These are phyloP conservation scores for Decorospora gaudefroyi DNA, from an alignment of 2,329 filamentous ascomycete genomes.

Conservation along the genomic window DNA sequence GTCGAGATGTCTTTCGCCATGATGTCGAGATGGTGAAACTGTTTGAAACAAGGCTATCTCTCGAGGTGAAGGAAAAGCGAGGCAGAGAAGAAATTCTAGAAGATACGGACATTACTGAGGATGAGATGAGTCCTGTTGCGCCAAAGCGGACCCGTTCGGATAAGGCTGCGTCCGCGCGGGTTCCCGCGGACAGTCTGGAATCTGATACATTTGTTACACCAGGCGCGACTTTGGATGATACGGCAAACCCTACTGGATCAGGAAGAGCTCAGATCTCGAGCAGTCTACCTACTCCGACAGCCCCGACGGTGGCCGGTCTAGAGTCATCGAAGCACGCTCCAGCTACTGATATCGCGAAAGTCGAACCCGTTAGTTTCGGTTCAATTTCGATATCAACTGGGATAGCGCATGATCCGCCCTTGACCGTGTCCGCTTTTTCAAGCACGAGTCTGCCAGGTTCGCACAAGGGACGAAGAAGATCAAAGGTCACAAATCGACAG, in stretches of 20 bases:
- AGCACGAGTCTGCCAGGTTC: background rate
- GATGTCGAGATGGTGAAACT: constrained; percentile 63
- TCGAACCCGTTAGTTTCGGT: background rate
- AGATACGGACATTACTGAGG: constrained; percentile 16
- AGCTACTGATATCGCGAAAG: background rate
- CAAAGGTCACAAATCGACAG: constrained; percentile 18
- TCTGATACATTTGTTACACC: background rate
- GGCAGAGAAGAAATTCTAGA: constrained; percentile 16
- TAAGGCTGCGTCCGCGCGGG: too few species aligned
- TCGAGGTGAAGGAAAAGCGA: constrained; percentile 16
- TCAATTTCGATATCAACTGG: background rate
- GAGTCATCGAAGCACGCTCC: background rate
- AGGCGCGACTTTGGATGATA: background rate
- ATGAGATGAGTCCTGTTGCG: background rate
- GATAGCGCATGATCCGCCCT: background rate
- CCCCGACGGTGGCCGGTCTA: background rate
- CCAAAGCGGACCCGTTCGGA: background rate
- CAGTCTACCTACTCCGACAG: background rate
- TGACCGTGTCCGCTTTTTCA: background rate
- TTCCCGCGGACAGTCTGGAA: too few species aligned
- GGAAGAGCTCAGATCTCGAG: background rate
- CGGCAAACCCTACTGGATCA: too few species aligned
- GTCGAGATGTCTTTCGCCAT: constrained; percentile 63
- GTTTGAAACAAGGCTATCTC: constrained; percentile 21
- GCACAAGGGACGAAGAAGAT: constrained; percentile 4